phyloP scores from a whole-genome alignment of 352 stramenopile species.

The Stramenopiles sp. region DNA sequence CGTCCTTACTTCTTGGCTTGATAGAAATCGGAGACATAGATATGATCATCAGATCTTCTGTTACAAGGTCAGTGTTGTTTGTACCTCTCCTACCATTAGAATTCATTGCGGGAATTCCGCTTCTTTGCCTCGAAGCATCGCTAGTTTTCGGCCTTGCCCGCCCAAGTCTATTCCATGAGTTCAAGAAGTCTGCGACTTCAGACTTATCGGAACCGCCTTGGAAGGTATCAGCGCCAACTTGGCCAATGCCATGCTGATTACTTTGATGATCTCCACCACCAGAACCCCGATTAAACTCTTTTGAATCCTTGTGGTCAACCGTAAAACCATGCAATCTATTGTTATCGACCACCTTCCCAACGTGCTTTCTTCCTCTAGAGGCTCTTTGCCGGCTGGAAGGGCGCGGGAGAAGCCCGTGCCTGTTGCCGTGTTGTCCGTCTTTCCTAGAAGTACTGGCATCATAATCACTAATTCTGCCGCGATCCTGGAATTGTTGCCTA shows the following conservation, averaged over 20 bases:
- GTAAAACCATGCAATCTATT: not conserved
- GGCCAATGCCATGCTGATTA: not conserved
- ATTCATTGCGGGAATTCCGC: not conserved
- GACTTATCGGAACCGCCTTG: not conserved
- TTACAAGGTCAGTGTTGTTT: not conserved
- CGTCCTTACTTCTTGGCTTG: not conserved
- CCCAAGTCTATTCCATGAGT: not conserved
- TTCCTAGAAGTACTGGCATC: too few relatives aligned
- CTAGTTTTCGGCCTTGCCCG: not conserved
- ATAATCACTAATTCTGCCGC: not conserved
- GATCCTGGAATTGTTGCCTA: not conserved
- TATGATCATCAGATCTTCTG: not conserved
- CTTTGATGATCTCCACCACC: not conserved
- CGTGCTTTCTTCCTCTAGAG: not conserved
- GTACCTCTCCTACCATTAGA: not conserved
- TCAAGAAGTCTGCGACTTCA: not conserved
- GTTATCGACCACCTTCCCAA: not conserved
- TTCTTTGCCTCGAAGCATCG: not conserved
- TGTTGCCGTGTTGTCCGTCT: too few relatives aligned
- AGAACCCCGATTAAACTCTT: not conserved
- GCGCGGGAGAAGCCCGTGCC: not conserved
- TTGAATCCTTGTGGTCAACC: not conserved
- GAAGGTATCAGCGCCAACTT: too few relatives aligned
- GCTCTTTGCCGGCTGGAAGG: not conserved
- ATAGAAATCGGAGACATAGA: not conserved